Evolutionary conservation across 192 early-diverging fungal genomes (phyloP), one percentile per base, ranked within the genome.

Genomic region (Coemansia sp.): DNA sequence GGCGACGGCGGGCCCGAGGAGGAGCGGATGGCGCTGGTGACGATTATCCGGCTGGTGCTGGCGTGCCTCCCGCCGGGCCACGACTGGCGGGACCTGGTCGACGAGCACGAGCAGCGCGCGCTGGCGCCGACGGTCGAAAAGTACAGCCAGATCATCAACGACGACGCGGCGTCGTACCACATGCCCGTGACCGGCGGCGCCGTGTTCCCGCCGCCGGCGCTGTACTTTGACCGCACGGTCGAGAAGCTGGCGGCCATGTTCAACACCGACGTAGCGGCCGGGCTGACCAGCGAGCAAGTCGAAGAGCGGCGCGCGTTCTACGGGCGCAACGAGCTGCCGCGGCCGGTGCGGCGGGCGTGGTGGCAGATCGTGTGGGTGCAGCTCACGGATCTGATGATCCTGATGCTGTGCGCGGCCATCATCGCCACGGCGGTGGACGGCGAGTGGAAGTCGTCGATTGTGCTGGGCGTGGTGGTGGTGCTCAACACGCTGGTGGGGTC

Each of bases 191-290:
- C 68, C 27, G 68, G 75, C 30, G 75, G 67, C 42, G 67, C 59
- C 19, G 43, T 71, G 28, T 78, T 63, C 26, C 78, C 81, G 23
- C 77, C 81, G 15, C 65, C 79, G 64, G 82, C 87, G 4, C 79
- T 97, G 10, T 95, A 95, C 79, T 97, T 93, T 79, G 95, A 98
- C 80, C 90, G 95, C 51, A 84, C 87, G 19, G 81, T 88, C n/a
- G 88, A 89, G 43, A 84, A 83, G 45, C 79, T 94, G 19, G 64
- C 84, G 12, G 83, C 85, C 29, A 98, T 98, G 94, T 98, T 85
- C 71, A 75, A 83, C 19, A 87, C 85, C 29, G 73, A 88, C 35
- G 30, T 55, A 1, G 53, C 78, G 11, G 69, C 56, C 1, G 95
- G 95, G 2, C 69, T 98, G 11, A 51, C 82, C 1, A 62, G 75